Conservation (phyloP, 225 moss, liverwort and hornwort genomes). For the Thuidium tamariscinum region DNA sequence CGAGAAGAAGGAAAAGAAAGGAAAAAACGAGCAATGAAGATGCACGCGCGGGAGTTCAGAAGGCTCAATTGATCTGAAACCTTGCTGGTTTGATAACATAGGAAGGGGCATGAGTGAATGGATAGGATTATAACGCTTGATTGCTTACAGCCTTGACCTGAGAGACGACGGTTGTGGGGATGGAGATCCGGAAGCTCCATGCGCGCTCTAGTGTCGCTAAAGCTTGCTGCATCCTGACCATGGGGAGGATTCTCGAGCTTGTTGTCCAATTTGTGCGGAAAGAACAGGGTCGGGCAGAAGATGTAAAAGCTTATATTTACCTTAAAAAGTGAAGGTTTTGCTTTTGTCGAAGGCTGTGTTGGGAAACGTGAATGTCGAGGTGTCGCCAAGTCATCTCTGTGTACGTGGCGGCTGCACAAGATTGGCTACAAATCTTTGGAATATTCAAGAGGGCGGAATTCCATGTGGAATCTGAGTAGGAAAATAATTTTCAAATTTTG, state of each 20-base stretch:
- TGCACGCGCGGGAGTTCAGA: background rate
- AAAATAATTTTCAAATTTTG: background rate
- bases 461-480: rapidly evolving
- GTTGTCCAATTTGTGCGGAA: background rate
- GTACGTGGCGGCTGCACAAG: background rate
- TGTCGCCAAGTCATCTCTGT: background rate
- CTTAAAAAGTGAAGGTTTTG: background rate
- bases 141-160: background rate
- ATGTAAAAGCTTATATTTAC: too few species aligned
- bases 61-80: background rate
- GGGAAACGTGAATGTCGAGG: background rate
- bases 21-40: background rate
- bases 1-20: background rate
- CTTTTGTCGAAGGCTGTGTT: too few species aligned
- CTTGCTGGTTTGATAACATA: background rate
- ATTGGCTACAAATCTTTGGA: background rate
- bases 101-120: background rate
- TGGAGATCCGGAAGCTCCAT: background rate
- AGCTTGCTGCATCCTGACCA: background rate
- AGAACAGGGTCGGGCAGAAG: too few species aligned
- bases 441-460: background rate
- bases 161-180: background rate
- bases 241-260: background rate
- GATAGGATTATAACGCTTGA: background rate
- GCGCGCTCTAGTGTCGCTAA: background rate